A percentile compares a stretch with the other conserved stretches of the same genome.
These are phyloP conservation scores for Uromyces viciae-fabae DNA, from an alignment of 1,284 basidiomycete genomes.

Conservation along the genomic window DNA sequence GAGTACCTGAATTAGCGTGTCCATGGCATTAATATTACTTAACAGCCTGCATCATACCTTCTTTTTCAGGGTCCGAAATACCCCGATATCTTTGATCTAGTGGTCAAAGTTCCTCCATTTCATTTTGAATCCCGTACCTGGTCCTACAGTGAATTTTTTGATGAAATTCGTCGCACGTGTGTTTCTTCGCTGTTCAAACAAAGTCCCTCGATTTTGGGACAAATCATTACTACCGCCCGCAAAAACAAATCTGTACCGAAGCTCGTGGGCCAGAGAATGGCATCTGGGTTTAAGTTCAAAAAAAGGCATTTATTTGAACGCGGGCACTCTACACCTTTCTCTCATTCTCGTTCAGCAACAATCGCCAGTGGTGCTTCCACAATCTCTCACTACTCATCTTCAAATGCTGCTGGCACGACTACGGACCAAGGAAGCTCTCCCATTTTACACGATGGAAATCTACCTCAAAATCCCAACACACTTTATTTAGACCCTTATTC, in stretches of 20 bases:
- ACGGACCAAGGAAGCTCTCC: conserved; percentile 22
- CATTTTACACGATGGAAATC: not conserved
- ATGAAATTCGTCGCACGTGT: conserved; percentile 45
- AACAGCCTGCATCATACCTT: not conserved
- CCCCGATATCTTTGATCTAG: conserved; percentile 44
- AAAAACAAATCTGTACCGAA: conserved; percentile 45
- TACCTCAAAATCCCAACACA: not conserved
- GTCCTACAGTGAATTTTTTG: conserved; percentile 46
- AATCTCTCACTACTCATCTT: not conserved
- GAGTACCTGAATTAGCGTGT: conserved; percentile 21
- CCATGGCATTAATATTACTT: too few species aligned
- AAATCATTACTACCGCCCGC: conserved; percentile 45
- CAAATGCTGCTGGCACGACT: conserved; percentile 4
- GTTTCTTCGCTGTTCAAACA: conserved; percentile 44
- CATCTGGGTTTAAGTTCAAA: conserved; percentile 45
- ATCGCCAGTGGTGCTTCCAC: not conserved
- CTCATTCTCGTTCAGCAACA: not conserved
- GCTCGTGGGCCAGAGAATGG: conserved; percentile 41
- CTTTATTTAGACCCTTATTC: not conserved
- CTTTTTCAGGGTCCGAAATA: conserved; percentile 43
- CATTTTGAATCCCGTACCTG: conserved; percentile 45
- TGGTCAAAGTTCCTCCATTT: conserved; percentile 43
- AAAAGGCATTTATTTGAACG: conserved; percentile 34
- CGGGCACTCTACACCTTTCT: not conserved
- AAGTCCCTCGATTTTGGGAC: conserved; percentile 43